These are phyloP conservation scores for Candida khao-thaluensis DNA, from an alignment of 805 yeast genomes.

Conservation along the genomic window DNA sequence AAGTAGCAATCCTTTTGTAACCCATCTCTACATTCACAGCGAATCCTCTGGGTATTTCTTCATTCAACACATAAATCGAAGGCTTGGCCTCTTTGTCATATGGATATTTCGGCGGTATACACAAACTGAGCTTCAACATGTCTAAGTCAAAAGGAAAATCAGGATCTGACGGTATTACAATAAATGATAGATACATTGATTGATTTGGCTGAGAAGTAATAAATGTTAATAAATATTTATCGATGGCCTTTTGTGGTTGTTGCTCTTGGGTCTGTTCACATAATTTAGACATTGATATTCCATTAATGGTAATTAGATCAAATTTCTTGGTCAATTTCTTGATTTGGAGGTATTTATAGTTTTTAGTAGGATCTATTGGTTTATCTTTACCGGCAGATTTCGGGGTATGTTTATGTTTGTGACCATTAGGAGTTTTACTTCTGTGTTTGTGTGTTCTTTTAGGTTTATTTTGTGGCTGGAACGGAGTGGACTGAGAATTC, in stretches of 20 bases:
- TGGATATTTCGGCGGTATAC: constrained; percentile 59
- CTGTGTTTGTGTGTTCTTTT: background rate
- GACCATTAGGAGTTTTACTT: background rate
- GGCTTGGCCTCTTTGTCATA: constrained; percentile 40
- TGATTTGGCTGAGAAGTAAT: constrained; percentile 19
- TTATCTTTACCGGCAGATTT: constrained; percentile 1
- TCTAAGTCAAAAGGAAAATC: constrained; percentile 68
- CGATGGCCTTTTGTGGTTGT: constrained; percentile 15
- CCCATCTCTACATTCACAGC: constrained; percentile 68
- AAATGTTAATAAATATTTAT: constrained; percentile 17
- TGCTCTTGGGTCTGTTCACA: constrained; percentile 8
- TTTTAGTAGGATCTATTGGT: constrained; percentile 17
- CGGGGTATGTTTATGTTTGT: constrained; percentile 1
- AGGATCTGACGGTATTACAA: constrained; percentile 62
- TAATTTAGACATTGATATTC: constrained; percentile 19
- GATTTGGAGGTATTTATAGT: constrained; percentile 29
- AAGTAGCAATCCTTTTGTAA: constrained; percentile 42
- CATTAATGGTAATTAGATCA: constrained; percentile 39
- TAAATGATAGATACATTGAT: constrained; percentile 41
- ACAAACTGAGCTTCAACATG: constrained; percentile 49
- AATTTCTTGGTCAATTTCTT: constrained; percentile 30
- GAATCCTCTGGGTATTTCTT: constrained; percentile 68
- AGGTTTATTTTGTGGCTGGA: background rate
- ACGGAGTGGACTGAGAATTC: too few species aligned
- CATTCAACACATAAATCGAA: constrained; percentile 55